Evolutionary conservation across 2,329 filamentous ascomycete species (phyloP), one percentile per base, ranked within the genome.

Genomic region (Claviceps fusiformis): DNA sequence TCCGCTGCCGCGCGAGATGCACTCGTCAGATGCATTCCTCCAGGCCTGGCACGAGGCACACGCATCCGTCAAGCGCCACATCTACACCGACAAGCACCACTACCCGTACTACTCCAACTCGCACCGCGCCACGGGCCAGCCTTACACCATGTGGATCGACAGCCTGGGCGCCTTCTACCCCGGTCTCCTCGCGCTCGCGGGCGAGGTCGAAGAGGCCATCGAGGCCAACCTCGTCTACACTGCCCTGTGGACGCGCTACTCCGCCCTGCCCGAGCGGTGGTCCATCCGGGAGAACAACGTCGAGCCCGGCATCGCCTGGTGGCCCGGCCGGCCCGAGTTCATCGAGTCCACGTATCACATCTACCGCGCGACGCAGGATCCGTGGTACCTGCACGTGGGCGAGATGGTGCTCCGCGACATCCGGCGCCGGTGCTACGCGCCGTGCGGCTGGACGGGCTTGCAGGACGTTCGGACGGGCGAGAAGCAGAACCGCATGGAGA

Each of bases 341-440:
- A 90, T 96, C 61, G 93, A 98, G 70, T 96, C 90, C 1, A 95
- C 88, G 0, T 98, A 95, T 71, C 89, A 97, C 65, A 75, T 98
- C n/a, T 97, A 95, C 67, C 85, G 87, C 52, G 91, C 92, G 2
- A 97, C 93, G 0, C 81, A 85, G 62, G 93, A 98, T 67, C 91
- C 91, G 0, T 98, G 92, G 91, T 97, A 96, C 70, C 75, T 97
- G 5, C 86, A 96, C 66, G 87, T 95, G 24, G 93, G 91, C 33
- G 93, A 98, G 68, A 98, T 98, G 93, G 85, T 90, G 0, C 75
- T 96, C 55, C 81, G 82, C 56, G 93, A 98, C 65, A 90, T 98
- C 63, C 85, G 87, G 63, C 79, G 88, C 51, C 81, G 92, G 54
- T 98, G 93, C 70, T 90, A 89, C 82, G 89, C 90, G 0, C 79